Base-by-base conservation (phyloP, 768 basidiomycete genomes). In the Auricularia sp. region DNA sequence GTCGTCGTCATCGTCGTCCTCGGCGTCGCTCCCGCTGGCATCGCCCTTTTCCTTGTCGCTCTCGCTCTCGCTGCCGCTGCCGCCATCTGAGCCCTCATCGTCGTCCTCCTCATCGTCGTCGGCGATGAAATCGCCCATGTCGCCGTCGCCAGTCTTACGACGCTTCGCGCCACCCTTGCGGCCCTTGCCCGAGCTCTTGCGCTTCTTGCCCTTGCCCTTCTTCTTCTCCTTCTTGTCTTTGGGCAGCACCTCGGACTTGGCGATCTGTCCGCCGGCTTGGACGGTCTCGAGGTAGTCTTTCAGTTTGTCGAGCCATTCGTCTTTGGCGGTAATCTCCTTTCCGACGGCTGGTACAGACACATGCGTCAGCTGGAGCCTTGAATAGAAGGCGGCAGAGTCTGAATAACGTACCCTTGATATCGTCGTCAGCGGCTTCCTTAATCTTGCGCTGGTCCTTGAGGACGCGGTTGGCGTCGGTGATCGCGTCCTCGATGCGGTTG, bases 121-220 rank as follows among this genome's bases (percentile, higher is more conserved):
- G 24, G n/a, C 58, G 14, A 34, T 45, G 35, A 54, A 45, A 11
- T n/a, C 18, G 24, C 21, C 63, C 29, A 51, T 58, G 34, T 44
- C 21, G 6, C 39, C 65, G 35, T 36, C 37, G 62, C 51, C 61
- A 21, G 61, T 67, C 64, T 78, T 78, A 54, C 74, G 73, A 45
- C 79, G 77, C 72, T 86, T 86, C 1, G 79, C 69, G 0, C 81
- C 77, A 3, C 76, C 77, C 47, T 72, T 69, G 69, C 78, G 79
- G 34, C 77, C 79, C 29, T 72, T 71, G 8, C 77, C 67, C 3
- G 66, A 67, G 67, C 79, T 80, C 74, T 85, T 86, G 62, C 85
- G 76, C 70, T 86, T 86, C 69, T 77, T 82, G 47, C 74, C 71
- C 6, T 66, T 65, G 62, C 68, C 62, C 64, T 44, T 69, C 62